These are phyloP conservation scores for Porodaedalea pini DNA, from an alignment of 1,284 basidiomycete genomes.

Conservation along the genomic window DNA sequence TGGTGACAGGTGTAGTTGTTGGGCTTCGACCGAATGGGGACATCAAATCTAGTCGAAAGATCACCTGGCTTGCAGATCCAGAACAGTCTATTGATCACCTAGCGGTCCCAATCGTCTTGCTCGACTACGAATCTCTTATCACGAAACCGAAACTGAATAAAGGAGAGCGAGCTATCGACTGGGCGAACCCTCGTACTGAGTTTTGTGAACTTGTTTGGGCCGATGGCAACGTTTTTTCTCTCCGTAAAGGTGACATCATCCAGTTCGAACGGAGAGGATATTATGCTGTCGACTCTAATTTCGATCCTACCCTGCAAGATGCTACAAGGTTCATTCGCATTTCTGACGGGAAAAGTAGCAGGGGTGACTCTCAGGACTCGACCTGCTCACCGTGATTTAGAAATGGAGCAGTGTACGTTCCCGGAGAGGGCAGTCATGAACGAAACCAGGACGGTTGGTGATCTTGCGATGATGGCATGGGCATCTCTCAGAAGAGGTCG, in stretches of 20 bases:
- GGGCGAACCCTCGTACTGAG: constrained; percentile 88
- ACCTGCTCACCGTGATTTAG: no score
- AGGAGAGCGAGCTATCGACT: constrained; percentile 75
- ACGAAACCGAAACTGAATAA: constrained; percentile 98
- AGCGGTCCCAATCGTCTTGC: constrained; percentile 66
- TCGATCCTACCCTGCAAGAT: constrained; percentile 38
- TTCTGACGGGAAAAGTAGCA: constrained; percentile 86
- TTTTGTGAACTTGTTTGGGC: constrained; percentile 80
- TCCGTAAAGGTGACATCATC: constrained; percentile 84
- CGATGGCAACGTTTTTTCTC: constrained; percentile 71
- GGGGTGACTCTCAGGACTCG: no score
- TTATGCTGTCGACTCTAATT: constrained; percentile 78
- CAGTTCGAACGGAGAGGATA: constrained; percentile 99
- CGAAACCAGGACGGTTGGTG: no score
- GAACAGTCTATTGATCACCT: constrained; percentile 53
- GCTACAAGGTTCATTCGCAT: constrained; percentile 80
- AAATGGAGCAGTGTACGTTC: no score
- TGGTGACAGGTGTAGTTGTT: constrained; percentile 69
- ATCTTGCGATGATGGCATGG: no score
- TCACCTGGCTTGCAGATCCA: constrained; percentile 85
- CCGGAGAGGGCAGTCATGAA: no score
- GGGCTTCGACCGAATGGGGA: constrained; percentile 92
- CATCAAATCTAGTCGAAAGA: constrained; percentile 95
- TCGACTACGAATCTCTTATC: constrained; percentile 97
- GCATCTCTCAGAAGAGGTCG: no score